Evolutionary conservation across 2,329 filamentous ascomycete genomes (phyloP).

Genomic region (Ceratocystis papillata): DNA sequence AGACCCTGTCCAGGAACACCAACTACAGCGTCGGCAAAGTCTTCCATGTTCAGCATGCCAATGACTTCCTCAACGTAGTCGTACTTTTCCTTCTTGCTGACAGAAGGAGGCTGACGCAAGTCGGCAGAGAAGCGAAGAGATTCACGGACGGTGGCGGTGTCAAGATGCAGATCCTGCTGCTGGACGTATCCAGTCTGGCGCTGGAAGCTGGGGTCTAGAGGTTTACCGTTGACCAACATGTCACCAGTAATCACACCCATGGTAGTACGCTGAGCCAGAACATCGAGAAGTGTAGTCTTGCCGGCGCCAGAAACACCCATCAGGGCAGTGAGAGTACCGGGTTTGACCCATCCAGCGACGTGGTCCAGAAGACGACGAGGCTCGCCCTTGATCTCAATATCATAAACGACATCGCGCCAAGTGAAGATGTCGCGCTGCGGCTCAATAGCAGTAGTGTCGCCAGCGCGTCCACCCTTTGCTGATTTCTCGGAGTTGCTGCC

Average conservation of each 20-base stretch:
- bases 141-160: constrained; percentile 46
- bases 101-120: constrained; percentile 44
- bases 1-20: constrained; percentile 51
- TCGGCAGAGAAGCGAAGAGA: constrained; percentile 46
- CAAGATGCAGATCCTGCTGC: constrained; percentile 40
- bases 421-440: constrained; percentile 55
- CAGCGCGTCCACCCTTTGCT: constrained; percentile 25
- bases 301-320: constrained; percentile 49
- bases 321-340: constrained; percentile 72
- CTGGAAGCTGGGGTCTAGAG: constrained; percentile 48
- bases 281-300: constrained; percentile 37
- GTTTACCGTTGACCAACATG: constrained; percentile 53
- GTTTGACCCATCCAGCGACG: constrained; percentile 81
- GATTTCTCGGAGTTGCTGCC: constrained; percentile 34
- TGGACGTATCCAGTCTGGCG: constrained; percentile 53
- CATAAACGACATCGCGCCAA: constrained; percentile 65
- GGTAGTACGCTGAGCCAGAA: constrained; percentile 40
- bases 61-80: constrained; percentile 55
- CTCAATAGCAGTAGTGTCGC: constrained; percentile 30
- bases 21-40: constrained; percentile 55
- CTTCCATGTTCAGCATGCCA: constrained; percentile 54
- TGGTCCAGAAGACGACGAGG: constrained; percentile 62
- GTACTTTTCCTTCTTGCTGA: constrained; percentile 47
- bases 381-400: constrained; percentile 62
- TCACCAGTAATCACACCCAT: constrained; percentile 55